phyloP scores from a whole-genome alignment of 352 stramenopile genomes.

The Phytophthora palmivora region DNA sequence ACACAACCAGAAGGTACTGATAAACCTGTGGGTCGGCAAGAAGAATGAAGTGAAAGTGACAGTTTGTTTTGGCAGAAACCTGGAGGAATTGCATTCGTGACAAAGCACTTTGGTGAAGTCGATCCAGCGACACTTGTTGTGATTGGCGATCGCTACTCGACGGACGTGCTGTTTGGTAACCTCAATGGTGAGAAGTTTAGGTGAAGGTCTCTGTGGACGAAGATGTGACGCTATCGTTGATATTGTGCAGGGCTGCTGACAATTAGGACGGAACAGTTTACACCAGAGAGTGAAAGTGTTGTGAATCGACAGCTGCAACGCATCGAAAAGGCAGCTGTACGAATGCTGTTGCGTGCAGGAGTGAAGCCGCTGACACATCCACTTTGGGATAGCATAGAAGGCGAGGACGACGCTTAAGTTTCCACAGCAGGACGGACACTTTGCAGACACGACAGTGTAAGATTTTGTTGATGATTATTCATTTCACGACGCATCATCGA shows the following conservation, averaged over 20 bases:
- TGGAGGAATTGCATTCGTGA: slow-evolving; percentile 87
- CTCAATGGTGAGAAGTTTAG: slow-evolving; percentile 72
- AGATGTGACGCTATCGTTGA: slow-evolving; percentile 9
- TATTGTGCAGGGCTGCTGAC: slow-evolving; percentile 90
- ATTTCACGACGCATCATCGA: no score
- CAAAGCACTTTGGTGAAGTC: slow-evolving; percentile 82
- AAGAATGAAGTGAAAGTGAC: no score
- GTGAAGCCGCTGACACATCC: slow-evolving; percentile 54
- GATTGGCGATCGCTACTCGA: slow-evolving; percentile 97
- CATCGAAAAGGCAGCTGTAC: slow-evolving; percentile 70
- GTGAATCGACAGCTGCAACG: slow-evolving; percentile 76
- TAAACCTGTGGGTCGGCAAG: no score
- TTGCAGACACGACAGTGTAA: background rate
- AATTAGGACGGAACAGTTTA: slow-evolving; percentile 93
- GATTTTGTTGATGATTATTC: background rate
- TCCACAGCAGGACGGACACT: background rate
- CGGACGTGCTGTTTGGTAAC: slow-evolving; percentile 98
- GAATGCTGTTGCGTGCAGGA: slow-evolving; percentile 49
- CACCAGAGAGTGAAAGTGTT: slow-evolving; percentile 61
- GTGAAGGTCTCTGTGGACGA: slow-evolving; percentile 1
- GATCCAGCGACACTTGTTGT: slow-evolving; percentile 91
- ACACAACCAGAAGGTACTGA: slow-evolving; percentile 88
- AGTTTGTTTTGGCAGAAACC: slow-evolving; percentile 84
- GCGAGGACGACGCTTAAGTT: slow-evolving; percentile 11
- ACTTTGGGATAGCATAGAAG: slow-evolving; percentile 37